These are phyloP conservation scores for Megacollybia marginata DNA, from an alignment of 768 basidiomycete species.

Conservation along the genomic window DNA sequence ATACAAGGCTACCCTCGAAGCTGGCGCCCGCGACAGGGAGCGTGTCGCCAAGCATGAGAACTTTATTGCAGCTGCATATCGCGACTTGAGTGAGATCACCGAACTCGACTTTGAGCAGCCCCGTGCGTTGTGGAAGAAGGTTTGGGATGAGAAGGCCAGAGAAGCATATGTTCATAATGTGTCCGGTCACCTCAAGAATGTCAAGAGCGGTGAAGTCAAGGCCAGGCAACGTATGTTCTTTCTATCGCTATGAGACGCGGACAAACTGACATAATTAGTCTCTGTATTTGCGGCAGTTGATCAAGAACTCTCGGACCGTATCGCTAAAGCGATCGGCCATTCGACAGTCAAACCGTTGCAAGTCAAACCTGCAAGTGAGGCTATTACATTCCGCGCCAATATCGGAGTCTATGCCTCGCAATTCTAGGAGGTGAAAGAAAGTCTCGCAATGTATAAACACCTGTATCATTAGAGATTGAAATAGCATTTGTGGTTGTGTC, in stretches of 20 bases:
- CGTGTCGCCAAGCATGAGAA: slow-evolving; percentile 54
- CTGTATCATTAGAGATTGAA: too few relatives aligned
- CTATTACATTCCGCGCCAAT: slow-evolving; percentile 42
- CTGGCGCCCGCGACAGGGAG: slow-evolving; percentile 30
- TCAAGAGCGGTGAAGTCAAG: slow-evolving; percentile 56
- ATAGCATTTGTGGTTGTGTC: too few relatives aligned
- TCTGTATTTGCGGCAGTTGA: slow-evolving; percentile 77
- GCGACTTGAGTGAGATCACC: slow-evolving; percentile 66
- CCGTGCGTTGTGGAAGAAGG: slow-evolving; percentile 57
- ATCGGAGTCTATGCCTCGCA: slow-evolving; percentile 17
- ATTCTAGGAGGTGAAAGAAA: background rate
- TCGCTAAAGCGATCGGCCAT: slow-evolving; percentile 69
- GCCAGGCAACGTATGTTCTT: slow-evolving; percentile 54
- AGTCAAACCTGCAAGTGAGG: slow-evolving; percentile 54
- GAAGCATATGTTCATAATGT: slow-evolving; percentile 63
- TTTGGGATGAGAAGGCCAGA: slow-evolving; percentile 56
- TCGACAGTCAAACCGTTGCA: slow-evolving; percentile 50
- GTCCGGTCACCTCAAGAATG: slow-evolving; percentile 50
- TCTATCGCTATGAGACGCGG: background rate
- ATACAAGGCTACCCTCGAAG: slow-evolving; percentile 38
- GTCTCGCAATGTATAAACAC: too few relatives aligned
- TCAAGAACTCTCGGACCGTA: slow-evolving; percentile 64
- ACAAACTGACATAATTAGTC: slow-evolving; percentile 31
- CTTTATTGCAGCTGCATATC: slow-evolving; percentile 64
- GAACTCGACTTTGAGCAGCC: slow-evolving; percentile 88